These are phyloP conservation scores for Tuber brumale DNA, from an alignment of 495 filamentous ascomycete genomes.

Conservation along the genomic window DNA sequence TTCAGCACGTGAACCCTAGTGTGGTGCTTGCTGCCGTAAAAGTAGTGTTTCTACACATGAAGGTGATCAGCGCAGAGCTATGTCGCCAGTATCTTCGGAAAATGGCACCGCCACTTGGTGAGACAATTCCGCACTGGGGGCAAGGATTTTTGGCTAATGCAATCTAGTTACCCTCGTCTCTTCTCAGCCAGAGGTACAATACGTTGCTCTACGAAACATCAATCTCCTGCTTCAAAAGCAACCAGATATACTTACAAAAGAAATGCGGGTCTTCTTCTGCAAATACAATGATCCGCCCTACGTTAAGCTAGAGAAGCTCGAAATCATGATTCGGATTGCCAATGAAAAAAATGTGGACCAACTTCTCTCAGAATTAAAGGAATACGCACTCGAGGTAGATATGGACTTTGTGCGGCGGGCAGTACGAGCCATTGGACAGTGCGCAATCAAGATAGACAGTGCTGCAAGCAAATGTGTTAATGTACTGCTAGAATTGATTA, in stretches of 20 bases:
- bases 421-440: conserved; percentile 91
- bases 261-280: conserved; percentile 98
- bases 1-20: conserved; percentile 96
- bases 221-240: conserved; percentile 92
- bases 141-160: conserved; percentile 14
- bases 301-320: conserved; percentile 93
- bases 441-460: conserved; percentile 94
- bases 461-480: conserved; percentile 94
- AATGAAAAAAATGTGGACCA: conserved; percentile 97
- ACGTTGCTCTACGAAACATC: conserved; percentile 92
- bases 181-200: conserved; percentile 93
- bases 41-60: conserved; percentile 96
- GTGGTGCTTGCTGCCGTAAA: conserved; percentile 97
- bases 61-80: conserved; percentile 66
- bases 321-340: conserved; percentile 99
- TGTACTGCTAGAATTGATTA: conserved; percentile 83
- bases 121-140: conserved; percentile 14
- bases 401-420: conserved; percentile 97
- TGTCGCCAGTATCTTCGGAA: conserved; percentile 83
- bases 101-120: conserved; percentile 94
- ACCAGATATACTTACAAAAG: conserved; percentile 92
- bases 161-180: conserved; percentile 82
- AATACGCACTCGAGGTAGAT: conserved; percentile 95
- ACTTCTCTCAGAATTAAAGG: conserved; percentile 85
- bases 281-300: conserved; percentile 99